Conservation (phyloP, 805 yeast genomes). For the Metschnikowia kofuensis region DNA sequence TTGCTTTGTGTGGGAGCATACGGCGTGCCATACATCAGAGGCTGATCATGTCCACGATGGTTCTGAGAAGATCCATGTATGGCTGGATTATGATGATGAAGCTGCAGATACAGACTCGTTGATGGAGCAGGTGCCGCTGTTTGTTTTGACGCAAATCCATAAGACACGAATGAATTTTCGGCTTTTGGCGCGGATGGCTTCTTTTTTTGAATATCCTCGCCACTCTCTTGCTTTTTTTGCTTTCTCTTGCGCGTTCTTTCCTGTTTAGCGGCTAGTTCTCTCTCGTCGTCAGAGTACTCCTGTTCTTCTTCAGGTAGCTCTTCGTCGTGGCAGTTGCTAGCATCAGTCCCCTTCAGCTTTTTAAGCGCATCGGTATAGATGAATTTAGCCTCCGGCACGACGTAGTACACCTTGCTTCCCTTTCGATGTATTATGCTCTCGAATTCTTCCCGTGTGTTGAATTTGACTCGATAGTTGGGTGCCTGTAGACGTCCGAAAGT, state of each 20-base stretch:
- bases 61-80: conserved; percentile 5
- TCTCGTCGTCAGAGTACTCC: conserved; percentile 93
- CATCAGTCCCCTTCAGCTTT: conserved; percentile 82
- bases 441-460: conserved; percentile 50
- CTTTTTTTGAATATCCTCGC: conserved; percentile 15
- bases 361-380: conserved; percentile 71
- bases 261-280: conserved; percentile 69
- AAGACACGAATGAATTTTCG: conserved; percentile 17
- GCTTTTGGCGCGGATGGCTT: conserved; percentile 16
- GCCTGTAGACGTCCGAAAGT: conserved; percentile 83
- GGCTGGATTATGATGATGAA: conserved; percentile 8
- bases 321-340: conserved; percentile 92
- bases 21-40: background rate
- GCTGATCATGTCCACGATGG: background rate
- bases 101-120: conserved; percentile 2
- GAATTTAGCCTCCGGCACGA: conserved; percentile 78
- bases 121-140: background rate
- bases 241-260: conserved; percentile 57
- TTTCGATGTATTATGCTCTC: conserved; percentile 44
- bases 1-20: background rate
- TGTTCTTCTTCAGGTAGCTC: conserved; percentile 91
- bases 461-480: conserved; percentile 78
- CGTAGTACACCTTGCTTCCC: conserved; percentile 66
- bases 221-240: conserved; percentile 30
- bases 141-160: conserved; percentile 15